phyloP scores from a whole-genome alignment of 1,284 basidiomycete species.

The Mycena sp. region DNA sequence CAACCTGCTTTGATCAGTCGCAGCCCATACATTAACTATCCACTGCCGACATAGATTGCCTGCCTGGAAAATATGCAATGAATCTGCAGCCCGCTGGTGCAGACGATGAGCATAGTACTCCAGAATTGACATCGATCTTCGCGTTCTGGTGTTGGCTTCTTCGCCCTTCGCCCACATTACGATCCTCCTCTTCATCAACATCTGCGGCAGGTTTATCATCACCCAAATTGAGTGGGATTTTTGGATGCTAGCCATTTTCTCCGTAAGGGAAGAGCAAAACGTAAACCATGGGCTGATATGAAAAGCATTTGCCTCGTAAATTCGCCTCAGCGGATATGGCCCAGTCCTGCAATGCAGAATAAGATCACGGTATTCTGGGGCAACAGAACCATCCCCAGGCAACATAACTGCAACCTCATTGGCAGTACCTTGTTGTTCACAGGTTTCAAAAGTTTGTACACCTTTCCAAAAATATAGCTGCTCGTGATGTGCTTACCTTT shows the following conservation, averaged over 20 bases:
- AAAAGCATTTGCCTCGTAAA: constrained; percentile 1
- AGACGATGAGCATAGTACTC: constrained; percentile 16
- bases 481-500: not conserved
- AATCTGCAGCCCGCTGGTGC: constrained; percentile 5
- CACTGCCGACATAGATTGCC: constrained; percentile 5
- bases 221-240: not conserved
- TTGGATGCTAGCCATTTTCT: constrained; percentile 15
- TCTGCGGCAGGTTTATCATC: not conserved
- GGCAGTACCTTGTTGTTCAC: not conserved
- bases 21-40: constrained; percentile 16
- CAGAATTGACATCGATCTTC: not conserved
- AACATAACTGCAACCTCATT: constrained; percentile 21
- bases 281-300: constrained; percentile 12
- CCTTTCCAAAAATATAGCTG: not conserved
- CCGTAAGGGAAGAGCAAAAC: constrained; percentile 15
- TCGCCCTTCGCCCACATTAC: constrained; percentile 2
- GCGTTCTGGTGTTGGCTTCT: not conserved
- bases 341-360: constrained; percentile 1
- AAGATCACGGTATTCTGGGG: not conserved
- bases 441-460: not conserved
- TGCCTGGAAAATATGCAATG: not conserved
- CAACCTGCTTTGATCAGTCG: constrained; percentile 1
- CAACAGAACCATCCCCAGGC: constrained; percentile 10
- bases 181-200: no score
- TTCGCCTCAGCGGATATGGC: not conserved